Evolutionary conservation across 108 stramenopile species (phyloP).

Genomic region (Cafeteria roenbergensis): DNA sequence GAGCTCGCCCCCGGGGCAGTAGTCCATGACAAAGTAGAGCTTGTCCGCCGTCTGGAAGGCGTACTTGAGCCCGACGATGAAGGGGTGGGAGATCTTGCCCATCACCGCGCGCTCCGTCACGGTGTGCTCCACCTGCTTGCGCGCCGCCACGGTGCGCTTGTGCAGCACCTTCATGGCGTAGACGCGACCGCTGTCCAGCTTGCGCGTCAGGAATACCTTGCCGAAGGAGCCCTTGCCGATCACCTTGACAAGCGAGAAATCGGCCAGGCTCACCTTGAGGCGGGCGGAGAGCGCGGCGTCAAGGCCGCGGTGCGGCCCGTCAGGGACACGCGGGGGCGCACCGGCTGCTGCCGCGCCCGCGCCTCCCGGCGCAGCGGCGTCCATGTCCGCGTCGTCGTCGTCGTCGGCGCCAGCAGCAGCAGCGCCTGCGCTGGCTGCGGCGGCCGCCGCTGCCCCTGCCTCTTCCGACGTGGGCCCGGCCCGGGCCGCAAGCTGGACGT

Average conservation of each 20-base stretch:
- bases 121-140: slow-evolving; percentile 95
- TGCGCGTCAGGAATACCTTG: slow-evolving; percentile 38
- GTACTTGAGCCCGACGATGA: slow-evolving; percentile 95
- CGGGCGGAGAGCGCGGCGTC: background rate
- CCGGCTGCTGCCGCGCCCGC: background rate
- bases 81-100: slow-evolving; percentile 83
- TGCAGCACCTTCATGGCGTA: slow-evolving; percentile 44
- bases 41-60: slow-evolving; percentile 91
- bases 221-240: slow-evolving; percentile 44
- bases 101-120: slow-evolving; percentile 87
- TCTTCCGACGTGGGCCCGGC: background rate
- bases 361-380: background rate
- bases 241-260: slow-evolving; percentile 59
- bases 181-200: slow-evolving; percentile 19
- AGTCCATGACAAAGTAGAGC: slow-evolving; percentile 92
- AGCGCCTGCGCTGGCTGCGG: background rate
- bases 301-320: background rate
- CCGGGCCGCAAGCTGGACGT: background rate
- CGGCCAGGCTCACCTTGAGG: background rate
- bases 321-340: background rate
- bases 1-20: slow-evolving; percentile 94
- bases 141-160: slow-evolving; percentile 33
- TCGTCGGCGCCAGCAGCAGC: background rate
- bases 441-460: background rate
- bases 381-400: background rate